Conservation (phyloP, 2,329 filamentous ascomycete genomes). For the Verticillium nonalfalfae region DNA sequence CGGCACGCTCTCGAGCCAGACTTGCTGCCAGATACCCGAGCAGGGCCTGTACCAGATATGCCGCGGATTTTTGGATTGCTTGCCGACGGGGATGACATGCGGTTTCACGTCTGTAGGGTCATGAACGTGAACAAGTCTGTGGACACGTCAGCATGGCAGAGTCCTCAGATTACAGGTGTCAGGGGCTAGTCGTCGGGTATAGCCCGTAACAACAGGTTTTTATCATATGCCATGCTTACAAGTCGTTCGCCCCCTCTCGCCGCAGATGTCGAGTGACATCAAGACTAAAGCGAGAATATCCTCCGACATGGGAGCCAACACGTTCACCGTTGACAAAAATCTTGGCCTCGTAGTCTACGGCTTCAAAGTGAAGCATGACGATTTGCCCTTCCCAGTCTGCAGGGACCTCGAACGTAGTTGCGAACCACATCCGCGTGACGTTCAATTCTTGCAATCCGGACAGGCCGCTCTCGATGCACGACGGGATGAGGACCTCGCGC, state of each 20-base stretch:
- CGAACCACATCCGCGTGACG: slow-evolving; percentile 40
- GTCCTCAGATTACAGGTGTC: no score
- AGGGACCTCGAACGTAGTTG: slow-evolving; percentile 44
- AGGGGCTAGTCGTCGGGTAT: no score
- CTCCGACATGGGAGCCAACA: slow-evolving; percentile 49
- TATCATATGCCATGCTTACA: slow-evolving; percentile 31
- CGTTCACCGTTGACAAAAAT: slow-evolving; percentile 52
- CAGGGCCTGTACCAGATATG: slow-evolving; percentile 69
- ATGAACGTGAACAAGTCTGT: slow-evolving; percentile 56
- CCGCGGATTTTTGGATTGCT: slow-evolving; percentile 49
- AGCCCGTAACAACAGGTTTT: background rate
- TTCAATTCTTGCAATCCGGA: slow-evolving; percentile 40
- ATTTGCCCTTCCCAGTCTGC: slow-evolving; percentile 34
- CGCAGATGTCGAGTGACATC: slow-evolving; percentile 45
- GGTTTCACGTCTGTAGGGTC: slow-evolving; percentile 57
- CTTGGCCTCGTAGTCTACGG: slow-evolving; percentile 50
- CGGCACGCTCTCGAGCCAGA: slow-evolving; percentile 63
- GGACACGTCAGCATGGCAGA: background rate
- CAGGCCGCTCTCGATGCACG: slow-evolving; percentile 37
- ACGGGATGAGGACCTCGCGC: slow-evolving; percentile 34
- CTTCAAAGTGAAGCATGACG: slow-evolving; percentile 50
- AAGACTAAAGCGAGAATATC: slow-evolving; percentile 55
- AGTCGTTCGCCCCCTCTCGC: slow-evolving; percentile 39
- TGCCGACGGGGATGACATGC: slow-evolving; percentile 58
- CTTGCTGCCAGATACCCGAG: slow-evolving; percentile 68